Evolutionary conservation across 2,329 filamentous ascomycete genomes (phyloP).

Genomic region (Ambrosiella cleistominuta): DNA sequence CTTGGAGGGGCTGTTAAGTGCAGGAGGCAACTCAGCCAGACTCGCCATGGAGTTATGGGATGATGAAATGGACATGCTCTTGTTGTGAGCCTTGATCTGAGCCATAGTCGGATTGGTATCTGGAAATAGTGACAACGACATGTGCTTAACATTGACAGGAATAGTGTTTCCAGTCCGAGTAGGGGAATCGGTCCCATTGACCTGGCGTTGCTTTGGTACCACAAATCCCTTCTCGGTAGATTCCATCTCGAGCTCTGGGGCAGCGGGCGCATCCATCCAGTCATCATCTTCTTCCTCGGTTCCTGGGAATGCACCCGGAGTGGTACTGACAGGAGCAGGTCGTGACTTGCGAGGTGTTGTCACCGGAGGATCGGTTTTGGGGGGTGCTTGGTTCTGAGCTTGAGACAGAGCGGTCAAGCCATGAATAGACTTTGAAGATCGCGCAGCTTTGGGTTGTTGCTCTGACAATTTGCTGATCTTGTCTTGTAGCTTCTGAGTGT

Average conservation of each 20-base stretch:
- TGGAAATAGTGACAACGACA: slow-evolving; percentile 40
- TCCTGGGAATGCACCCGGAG: slow-evolving; percentile 41
- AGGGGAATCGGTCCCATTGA: slow-evolving; percentile 21
- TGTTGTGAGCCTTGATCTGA: slow-evolving; percentile 16
- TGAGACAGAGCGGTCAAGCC: slow-evolving; percentile 17
- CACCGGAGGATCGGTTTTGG: slow-evolving; percentile 10
- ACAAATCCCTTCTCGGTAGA: slow-evolving; percentile 19
- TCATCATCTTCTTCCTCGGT: slow-evolving; percentile 33
- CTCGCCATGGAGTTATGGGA: slow-evolving; percentile 27
- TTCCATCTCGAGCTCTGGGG: slow-evolving; percentile 4
- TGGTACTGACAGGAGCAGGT: slow-evolving; percentile 20
- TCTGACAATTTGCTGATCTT: slow-evolving; percentile 64
- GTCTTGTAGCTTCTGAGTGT: slow-evolving; percentile 84
- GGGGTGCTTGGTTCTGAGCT: slow-evolving; percentile 1
- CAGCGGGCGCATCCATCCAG: slow-evolving; percentile 39
- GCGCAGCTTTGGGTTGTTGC: slow-evolving; percentile 30
- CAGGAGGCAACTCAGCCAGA: slow-evolving; percentile 22
- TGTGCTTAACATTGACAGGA: slow-evolving; percentile 41
- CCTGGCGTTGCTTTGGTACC: slow-evolving; percentile 24
- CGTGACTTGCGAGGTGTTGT: slow-evolving; percentile 16
- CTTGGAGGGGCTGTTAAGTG: slow-evolving; percentile 33
- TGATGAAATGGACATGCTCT: slow-evolving; percentile 36
- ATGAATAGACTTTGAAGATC: slow-evolving; percentile 31
- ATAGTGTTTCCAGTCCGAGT: slow-evolving; percentile 15
- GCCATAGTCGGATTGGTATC: slow-evolving; percentile 15